Evolutionary conservation across 768 basidiomycete genomes (phyloP), one percentile per base, ranked within the genome.

Genomic region (Tulasnella sp.): DNA sequence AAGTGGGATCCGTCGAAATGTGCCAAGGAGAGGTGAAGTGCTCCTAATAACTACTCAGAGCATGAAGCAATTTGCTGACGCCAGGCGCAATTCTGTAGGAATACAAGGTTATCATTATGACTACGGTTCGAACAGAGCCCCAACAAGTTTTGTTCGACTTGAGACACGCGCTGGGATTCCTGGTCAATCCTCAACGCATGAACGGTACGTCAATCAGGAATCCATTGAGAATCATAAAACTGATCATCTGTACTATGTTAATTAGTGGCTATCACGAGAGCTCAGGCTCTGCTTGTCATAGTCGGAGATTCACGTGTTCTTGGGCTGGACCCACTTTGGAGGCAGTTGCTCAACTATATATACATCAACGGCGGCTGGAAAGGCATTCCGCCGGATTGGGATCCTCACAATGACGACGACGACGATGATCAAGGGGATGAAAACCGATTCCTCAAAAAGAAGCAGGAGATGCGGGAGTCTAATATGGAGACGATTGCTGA

Each of bases 211-310:
- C n/a, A n/a, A n/a, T n/a, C n/a, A n/a, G n/a, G n/a, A n/a, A n/a
- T n/a, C n/a, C n/a, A n/a, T n/a, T n/a, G n/a, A n/a, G n/a, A n/a
- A n/a, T n/a, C n/a, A n/a, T n/a, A n/a, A n/a, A n/a, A n/a, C n/a
- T n/a, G n/a, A n/a, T n/a, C n/a, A n/a, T n/a, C n/a, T n/a, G n/a
- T n/a, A n/a, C n/a, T n/a, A n/a, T n/a, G n/a, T n/a, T n/a, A n/a
- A n/a, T 7, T 27, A 45, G 80, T 83, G 32, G 77, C 79, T 6
- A 62, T 83, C 9, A 83, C 80, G 0, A 75, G 79, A 15, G 78
- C 78, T 0, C 71, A 80, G 59, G 74, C 78, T 0, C 65, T 81
- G 3, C 69, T 83, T 15, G 72, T 81, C 56, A 65, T 81, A 40
- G 63, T 83, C 43, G 81, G 80, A 3, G 74, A 82, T 58, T 75